Evolutionary conservation across 495 filamentous ascomycete genomes (phyloP).

Genomic region (Daldinia grandis): DNA sequence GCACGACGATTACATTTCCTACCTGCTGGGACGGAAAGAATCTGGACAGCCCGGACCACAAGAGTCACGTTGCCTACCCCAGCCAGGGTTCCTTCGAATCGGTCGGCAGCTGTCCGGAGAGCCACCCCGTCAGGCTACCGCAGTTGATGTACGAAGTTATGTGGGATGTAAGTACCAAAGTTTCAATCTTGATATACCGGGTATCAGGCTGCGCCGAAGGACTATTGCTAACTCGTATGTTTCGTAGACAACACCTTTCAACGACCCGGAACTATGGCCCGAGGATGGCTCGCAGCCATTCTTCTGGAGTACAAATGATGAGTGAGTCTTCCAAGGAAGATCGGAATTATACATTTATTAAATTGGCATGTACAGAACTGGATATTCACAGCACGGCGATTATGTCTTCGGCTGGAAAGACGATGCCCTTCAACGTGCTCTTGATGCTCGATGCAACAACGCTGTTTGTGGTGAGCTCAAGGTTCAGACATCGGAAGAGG

Average conservation of each 20-base stretch:
- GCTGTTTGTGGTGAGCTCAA: conserved; percentile 47
- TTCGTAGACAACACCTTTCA: conserved; percentile 48
- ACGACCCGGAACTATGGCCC: conserved; percentile 52
- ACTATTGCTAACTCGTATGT: background rate
- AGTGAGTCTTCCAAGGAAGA: conserved; percentile 33
- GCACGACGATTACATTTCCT: conserved; percentile 53
- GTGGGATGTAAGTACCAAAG: conserved; percentile 48
- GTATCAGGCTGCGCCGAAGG: background rate
- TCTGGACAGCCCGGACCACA: conserved; percentile 66
- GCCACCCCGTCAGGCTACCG: conserved; percentile 49
- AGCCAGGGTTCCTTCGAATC: conserved; percentile 47
- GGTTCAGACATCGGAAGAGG: conserved; percentile 44
- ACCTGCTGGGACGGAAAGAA: conserved; percentile 73
- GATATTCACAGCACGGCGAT: conserved; percentile 50
- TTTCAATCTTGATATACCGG: background rate
- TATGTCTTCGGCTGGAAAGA: conserved; percentile 48
- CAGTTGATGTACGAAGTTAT: conserved; percentile 55
- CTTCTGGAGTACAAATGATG: conserved; percentile 54
- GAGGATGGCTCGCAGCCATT: conserved; percentile 54
- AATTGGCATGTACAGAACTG: conserved; percentile 28
- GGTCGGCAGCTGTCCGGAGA: conserved; percentile 45
- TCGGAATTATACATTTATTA: background rate
- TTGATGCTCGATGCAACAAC: conserved; percentile 48
- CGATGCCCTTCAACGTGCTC: conserved; percentile 48
- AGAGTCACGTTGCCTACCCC: conserved; percentile 61